phyloP scores from a whole-genome alignment of 495 filamentous ascomycete genomes.

The Niebla homalea region DNA sequence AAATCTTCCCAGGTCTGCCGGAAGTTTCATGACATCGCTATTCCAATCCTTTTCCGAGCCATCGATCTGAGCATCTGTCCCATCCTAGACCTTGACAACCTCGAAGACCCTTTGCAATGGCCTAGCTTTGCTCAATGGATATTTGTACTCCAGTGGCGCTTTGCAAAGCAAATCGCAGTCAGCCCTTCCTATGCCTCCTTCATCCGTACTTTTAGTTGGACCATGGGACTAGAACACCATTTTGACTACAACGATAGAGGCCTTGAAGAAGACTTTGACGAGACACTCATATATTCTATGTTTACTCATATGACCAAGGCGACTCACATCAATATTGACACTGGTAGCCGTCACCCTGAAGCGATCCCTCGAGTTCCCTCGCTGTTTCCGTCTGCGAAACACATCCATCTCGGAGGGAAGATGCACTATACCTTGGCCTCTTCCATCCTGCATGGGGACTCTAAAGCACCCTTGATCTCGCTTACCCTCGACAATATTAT shows the following conservation, averaged over 20 bases:
- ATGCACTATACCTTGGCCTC: not conserved
- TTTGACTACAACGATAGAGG: not conserved
- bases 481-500: not conserved
- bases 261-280: not conserved
- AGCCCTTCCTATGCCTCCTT: not conserved
- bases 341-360: not conserved
- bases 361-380: not conserved
- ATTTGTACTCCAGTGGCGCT: not conserved
- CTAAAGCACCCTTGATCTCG: not conserved
- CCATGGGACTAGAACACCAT: not conserved
- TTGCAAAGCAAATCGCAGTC: not conserved
- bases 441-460: not conserved
- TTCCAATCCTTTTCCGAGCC: not conserved
- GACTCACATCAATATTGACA: not conserved
- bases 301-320: not conserved
- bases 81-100: not conserved
- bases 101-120: not conserved
- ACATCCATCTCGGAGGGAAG: not conserved
- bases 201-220: not conserved
- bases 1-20: not conserved
- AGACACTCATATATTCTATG: not conserved
- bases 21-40: not conserved
- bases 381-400: not conserved
- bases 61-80: not conserved
- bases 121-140: not conserved